Evolutionary conservation across 1,139 yeast species (phyloP).

Genomic region (Nakaseomyces glabratus): DNA sequence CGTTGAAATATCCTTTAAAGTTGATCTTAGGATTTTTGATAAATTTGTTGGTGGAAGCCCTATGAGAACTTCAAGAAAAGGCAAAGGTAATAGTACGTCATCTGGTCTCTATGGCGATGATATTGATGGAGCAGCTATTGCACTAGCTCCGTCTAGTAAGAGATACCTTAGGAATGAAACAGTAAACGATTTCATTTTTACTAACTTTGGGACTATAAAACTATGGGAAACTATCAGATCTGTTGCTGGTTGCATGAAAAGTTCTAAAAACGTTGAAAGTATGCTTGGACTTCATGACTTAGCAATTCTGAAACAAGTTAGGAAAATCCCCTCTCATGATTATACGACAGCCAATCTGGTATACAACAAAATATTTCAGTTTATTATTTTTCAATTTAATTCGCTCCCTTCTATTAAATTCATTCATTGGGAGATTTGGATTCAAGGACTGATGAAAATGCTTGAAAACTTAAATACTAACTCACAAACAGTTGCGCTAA

Average conservation of each 20-base stretch:
- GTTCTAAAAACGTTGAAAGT: neutral
- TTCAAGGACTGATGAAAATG: constrained; percentile 19
- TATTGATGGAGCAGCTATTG: constrained; percentile 1
- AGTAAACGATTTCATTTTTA: constrained; percentile 19
- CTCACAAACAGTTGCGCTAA: constrained; percentile 22
- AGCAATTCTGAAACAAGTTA: constrained; percentile 17
- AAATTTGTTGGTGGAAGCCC: constrained; percentile 8
- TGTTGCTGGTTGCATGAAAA: neutral
- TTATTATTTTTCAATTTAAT: constrained; percentile 18
- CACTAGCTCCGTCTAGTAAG: constrained; percentile 1
- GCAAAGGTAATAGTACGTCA: constrained; percentile 9
- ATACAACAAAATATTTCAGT: constrained; percentile 25
- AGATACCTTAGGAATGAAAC: constrained; percentile 2
- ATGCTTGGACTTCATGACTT: constrained; percentile 20
- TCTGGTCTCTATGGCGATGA: neutral
- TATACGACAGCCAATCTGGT: constrained; percentile 21
- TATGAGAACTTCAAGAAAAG: constrained; percentile 10
- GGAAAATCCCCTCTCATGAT: constrained; percentile 27
- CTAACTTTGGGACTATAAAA: constrained; percentile 20
- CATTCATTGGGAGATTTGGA: constrained; percentile 26
- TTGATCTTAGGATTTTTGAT: constrained; percentile 5
- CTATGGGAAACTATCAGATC: constrained; percentile 24
- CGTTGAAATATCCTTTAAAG: constrained; percentile 2
- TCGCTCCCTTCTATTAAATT: constrained; percentile 11
- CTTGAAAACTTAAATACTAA: constrained; percentile 23